phyloP scores from a whole-genome alignment of 495 filamentous ascomycete genomes.

The Letharia lupina region DNA sequence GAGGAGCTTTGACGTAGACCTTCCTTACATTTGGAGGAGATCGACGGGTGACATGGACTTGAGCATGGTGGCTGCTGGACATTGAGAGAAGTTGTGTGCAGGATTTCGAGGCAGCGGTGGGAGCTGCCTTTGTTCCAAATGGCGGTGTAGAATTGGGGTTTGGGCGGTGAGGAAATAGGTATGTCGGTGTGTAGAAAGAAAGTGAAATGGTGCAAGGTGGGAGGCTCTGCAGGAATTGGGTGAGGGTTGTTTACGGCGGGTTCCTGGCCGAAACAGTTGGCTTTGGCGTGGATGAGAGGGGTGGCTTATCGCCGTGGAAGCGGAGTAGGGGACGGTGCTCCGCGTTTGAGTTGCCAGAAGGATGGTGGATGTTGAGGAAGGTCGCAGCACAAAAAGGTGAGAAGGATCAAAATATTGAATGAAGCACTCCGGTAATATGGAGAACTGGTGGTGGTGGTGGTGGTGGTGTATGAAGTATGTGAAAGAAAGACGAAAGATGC shows the following conservation, averaged over 20 bases:
- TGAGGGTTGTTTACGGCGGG: neutral
- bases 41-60: slow-evolving; percentile 11
- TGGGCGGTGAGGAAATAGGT: neutral
- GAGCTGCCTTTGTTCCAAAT: slow-evolving; percentile 5
- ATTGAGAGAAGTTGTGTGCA: slow-evolving; percentile 10
- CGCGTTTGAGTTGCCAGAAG: neutral
- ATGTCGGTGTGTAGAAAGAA: neutral
- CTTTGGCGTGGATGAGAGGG: too few relatives aligned
- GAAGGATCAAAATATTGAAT: too few relatives aligned
- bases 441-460: too few relatives aligned
- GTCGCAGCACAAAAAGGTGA: too few relatives aligned
- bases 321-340: neutral
- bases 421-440: too few relatives aligned
- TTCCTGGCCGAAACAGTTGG: neutral
- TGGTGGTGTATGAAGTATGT: too few relatives aligned
- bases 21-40: slow-evolving; percentile 26
- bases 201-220: neutral
- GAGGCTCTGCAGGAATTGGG: neutral
- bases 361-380: neutral
- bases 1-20: slow-evolving; percentile 14
- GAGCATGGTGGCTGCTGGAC: slow-evolving; percentile 22
- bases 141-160: slow-evolving; percentile 11
- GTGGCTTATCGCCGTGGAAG: neutral
- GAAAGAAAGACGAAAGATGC: neutral
- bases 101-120: slow-evolving; percentile 2